A percentile compares a stretch with the other conserved stretches of the same genome.
phyloP scores from a whole-genome alignment of 345 rosid genomes.

The Sisymbrium irio region DNA sequence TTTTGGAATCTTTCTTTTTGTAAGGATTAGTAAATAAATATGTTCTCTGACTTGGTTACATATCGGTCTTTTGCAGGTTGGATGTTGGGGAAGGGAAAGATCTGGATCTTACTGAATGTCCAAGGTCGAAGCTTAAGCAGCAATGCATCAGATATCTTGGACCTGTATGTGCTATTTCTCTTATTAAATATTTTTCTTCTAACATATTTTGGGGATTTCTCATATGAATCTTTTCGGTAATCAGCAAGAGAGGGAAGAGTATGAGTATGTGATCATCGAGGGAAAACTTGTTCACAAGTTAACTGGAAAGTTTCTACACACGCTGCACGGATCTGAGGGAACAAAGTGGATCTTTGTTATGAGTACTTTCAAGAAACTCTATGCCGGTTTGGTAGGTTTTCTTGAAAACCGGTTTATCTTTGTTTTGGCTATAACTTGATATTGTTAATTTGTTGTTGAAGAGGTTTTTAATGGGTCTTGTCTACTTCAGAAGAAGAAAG shows the following conservation, averaged over 20 bases:
- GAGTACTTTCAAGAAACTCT: slow-evolving; percentile 77
- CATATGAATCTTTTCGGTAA: background rate
- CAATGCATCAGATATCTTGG: slow-evolving; percentile 90
- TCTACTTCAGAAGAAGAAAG: slow-evolving; percentile 79
- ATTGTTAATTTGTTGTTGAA: background rate
- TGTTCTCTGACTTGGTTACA: background rate
- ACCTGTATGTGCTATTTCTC: slow-evolving; percentile 54
- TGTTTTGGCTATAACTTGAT: background rate
- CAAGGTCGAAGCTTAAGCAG: slow-evolving; percentile 62
- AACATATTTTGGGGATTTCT: background rate
- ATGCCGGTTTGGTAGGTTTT: slow-evolving; percentile 62
- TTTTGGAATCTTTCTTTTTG: background rate
- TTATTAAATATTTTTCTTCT: background rate
- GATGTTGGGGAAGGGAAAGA: slow-evolving; percentile 88
- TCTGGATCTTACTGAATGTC: slow-evolving; percentile 58
- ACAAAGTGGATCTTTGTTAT: slow-evolving; percentile 84
- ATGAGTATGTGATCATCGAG: slow-evolving; percentile 53
- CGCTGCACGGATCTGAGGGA: slow-evolving; percentile 42
- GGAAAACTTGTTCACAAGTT: slow-evolving; percentile 71
- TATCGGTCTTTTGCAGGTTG: slow-evolving; percentile 50
- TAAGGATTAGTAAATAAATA: background rate
- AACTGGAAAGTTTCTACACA: slow-evolving; percentile 53
- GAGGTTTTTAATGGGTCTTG: background rate
- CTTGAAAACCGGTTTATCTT: background rate
- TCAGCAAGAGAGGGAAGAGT: slow-evolving; percentile 91